phyloP scores from a whole-genome alignment of 208 protist genomes.

The Trypanosoma caninum region DNA sequence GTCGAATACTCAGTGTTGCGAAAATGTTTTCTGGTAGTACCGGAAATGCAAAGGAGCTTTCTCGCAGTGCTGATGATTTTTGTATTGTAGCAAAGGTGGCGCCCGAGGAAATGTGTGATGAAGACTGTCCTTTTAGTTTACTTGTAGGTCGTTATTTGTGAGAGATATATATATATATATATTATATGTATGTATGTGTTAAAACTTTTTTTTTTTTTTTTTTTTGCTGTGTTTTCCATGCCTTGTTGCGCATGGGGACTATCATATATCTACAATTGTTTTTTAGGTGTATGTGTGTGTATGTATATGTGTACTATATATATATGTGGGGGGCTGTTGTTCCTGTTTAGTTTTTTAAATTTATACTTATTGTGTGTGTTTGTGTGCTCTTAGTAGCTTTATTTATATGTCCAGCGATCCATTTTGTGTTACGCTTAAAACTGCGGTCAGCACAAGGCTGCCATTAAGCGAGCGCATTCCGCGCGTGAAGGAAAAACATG shows the following conservation, averaged over 20 bases:
- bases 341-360: neutral
- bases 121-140: neutral
- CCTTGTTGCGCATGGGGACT: no score
- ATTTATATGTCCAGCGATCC: slow-evolving; percentile 4
- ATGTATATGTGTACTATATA: no score
- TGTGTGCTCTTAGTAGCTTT: neutral
- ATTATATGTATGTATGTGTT: slow-evolving; percentile 1
- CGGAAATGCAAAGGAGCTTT: neutral
- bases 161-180: neutral
- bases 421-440: slow-evolving; percentile 43
- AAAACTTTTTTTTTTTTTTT: slow-evolving; percentile 5
- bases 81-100: slow-evolving; percentile 15
- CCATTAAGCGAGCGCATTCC: slow-evolving; percentile 44
- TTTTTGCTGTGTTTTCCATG: neutral
- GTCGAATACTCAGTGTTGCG: slow-evolving; percentile 10
- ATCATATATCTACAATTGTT: no score
- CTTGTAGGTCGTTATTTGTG: slow-evolving; percentile 23
- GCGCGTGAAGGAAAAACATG: slow-evolving; percentile 25
- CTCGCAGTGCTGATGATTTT: neutral
- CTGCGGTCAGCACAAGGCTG: slow-evolving; percentile 69
- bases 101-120: neutral
- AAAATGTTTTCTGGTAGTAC: slow-evolving; percentile 23
- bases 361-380: neutral
- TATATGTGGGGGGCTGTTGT: neutral
- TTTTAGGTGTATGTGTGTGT: no score